Evolutionary conservation across 176 grass and related monocot species (phyloP).

Genomic region (Saccharum officinarum): DNA sequence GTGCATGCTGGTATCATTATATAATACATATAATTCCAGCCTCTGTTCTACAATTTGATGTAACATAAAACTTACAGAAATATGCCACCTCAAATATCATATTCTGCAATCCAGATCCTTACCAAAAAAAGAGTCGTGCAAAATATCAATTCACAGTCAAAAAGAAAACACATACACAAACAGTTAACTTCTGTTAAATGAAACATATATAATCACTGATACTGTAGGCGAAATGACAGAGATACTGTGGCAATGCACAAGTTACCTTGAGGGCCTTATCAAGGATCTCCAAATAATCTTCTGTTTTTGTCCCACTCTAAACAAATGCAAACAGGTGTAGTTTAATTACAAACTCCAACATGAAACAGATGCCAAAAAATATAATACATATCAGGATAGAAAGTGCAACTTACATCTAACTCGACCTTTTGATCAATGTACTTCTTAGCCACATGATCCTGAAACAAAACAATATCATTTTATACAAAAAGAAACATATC

Average conservation of each 20-base stretch:
- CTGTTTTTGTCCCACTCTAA: constrained; percentile 60
- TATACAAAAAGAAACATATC: neutral
- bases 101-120: no score
- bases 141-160: no score
- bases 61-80: no score
- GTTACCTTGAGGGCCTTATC: constrained; percentile 63
- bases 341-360: neutral
- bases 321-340: constrained; percentile 20
- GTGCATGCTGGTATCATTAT: no score
- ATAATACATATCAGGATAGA: neutral
- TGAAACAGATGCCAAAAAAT: neutral
- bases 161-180: no score
- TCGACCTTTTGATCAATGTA: constrained; percentile 74
- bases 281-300: constrained; percentile 66
- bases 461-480: constrained; percentile 25
- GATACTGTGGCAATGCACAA: neutral
- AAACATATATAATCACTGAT: neutral
- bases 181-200: no score
- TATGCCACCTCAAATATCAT: no score
- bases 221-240: neutral
- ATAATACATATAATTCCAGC: no score
- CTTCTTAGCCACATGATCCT: constrained; percentile 58
- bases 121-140: no score
- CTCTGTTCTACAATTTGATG: no score
- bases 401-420: constrained; percentile 43